A percentile compares a stretch with the other conserved stretches of the same genome.
Conservation (phyloP, 75 land plant species). For the Cryptomeria japonica region DNA sequence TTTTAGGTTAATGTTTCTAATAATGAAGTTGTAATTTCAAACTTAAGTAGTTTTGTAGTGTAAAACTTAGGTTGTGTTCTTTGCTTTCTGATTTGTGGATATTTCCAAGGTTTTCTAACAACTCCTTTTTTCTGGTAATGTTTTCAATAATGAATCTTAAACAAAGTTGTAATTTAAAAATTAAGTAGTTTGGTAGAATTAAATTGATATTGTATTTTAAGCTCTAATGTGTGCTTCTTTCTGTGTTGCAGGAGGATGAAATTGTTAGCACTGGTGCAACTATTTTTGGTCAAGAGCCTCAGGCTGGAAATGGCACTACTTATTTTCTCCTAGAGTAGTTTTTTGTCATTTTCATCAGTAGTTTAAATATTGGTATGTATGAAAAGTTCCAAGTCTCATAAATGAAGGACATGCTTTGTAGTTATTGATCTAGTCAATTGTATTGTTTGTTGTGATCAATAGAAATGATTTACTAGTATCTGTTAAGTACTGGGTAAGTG, state of each 20-base stretch:
- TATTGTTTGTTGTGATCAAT: background rate
- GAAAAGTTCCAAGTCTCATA: background rate
- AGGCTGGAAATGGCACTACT: constrained; percentile 28
- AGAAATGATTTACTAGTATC: background rate
- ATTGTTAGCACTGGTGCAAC: constrained; percentile 22
- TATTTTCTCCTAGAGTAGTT: background rate
- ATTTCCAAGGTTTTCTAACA: background rate
- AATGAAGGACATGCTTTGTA: background rate
- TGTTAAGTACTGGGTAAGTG: too few relatives aligned
- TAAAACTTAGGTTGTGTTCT: background rate
- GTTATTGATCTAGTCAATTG: background rate
- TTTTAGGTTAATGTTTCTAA: background rate
- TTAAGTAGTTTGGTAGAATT: background rate
- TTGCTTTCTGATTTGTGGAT: background rate
- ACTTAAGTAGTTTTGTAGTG: background rate
- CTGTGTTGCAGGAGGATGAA: constrained; percentile 49
- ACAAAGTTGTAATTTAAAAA: background rate
- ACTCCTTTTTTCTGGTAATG: background rate
- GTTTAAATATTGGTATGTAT: background rate
- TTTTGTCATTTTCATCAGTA: background rate
- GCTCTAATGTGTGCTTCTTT: background rate
- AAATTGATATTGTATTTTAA: background rate
- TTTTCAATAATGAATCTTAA: background rate
- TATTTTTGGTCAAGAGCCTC: constrained; percentile 24
- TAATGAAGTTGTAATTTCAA: background rate